Conservation (phyloP, 1,284 basidiomycete genomes). For the Puccinia triticina region DNA sequence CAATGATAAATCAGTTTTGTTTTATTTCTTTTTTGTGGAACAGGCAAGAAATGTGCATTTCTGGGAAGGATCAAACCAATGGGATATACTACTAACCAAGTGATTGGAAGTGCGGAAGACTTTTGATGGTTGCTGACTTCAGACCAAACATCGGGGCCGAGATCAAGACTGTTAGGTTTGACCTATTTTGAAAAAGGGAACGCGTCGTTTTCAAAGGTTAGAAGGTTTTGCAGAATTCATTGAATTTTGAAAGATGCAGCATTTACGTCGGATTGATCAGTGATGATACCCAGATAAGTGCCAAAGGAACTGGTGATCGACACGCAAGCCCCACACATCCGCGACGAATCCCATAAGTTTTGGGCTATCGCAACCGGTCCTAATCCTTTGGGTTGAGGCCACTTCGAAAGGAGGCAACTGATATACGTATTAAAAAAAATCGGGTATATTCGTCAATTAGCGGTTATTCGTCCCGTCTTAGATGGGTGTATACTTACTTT, state of each 20-base stretch:
- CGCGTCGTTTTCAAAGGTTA: neutral
- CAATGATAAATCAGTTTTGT: neutral
- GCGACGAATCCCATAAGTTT: slow-evolving; percentile 26
- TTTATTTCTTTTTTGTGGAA: too few species aligned
- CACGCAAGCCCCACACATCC: slow-evolving; percentile 23
- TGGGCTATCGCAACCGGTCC: slow-evolving; percentile 33
- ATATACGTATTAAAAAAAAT: neutral
- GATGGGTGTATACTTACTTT: slow-evolving; percentile 24
- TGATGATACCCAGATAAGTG: slow-evolving; percentile 1
- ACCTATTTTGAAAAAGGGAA: neutral
- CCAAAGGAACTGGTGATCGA: slow-evolving; percentile 16
- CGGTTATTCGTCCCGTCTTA: too few species aligned
- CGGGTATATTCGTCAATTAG: too few species aligned
- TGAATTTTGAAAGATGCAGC: too few species aligned
- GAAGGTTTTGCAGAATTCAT: too few species aligned
- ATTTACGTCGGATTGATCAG: slow-evolving; percentile 15
- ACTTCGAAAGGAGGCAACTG: slow-evolving; percentile 30
- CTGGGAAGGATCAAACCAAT: neutral
- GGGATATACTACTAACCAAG: neutral
- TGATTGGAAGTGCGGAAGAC: slow-evolving; percentile 6
- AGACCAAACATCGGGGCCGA: slow-evolving; percentile 19
- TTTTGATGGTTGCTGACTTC: slow-evolving; percentile 16
- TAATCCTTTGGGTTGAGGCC: slow-evolving; percentile 27
- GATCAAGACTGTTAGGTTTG: slow-evolving; percentile 23
- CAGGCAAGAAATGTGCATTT: neutral